phyloP scores from a whole-genome alignment of 2,329 filamentous ascomycete species.

The Colletotrichum brevisporum region DNA sequence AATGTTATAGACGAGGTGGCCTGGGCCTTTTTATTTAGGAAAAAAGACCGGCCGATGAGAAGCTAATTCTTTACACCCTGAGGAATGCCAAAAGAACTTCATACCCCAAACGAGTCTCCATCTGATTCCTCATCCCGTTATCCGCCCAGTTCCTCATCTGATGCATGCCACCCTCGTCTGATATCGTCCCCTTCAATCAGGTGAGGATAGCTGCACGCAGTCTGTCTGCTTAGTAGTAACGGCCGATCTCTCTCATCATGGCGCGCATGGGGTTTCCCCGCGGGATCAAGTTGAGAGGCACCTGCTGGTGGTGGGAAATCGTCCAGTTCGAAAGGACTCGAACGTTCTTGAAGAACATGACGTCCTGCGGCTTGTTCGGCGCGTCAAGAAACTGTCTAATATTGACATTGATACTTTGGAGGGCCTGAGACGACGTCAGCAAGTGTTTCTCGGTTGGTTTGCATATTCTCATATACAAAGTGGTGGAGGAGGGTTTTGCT shows the following conservation, averaged over 20 bases:
- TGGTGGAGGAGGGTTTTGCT: slow-evolving; percentile 14
- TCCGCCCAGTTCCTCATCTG: background rate
- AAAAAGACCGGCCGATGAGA: background rate
- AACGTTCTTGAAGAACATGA: slow-evolving; percentile 52
- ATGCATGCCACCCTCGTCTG: no score
- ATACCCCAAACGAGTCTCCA: background rate
- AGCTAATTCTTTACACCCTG: slow-evolving; percentile 5
- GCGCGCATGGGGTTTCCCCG: slow-evolving; percentile 55
- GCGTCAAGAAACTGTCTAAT: slow-evolving; percentile 63
- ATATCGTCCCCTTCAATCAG: no score
- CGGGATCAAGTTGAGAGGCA: slow-evolving; percentile 60
- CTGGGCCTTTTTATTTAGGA: background rate
- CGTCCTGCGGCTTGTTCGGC: slow-evolving; percentile 43
- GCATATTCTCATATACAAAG: background rate
- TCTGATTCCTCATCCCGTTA: no score
- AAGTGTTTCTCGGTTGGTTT: no score
- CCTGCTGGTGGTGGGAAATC: slow-evolving; percentile 52
- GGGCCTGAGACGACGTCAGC: slow-evolving; percentile 50
- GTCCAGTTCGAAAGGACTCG: slow-evolving; percentile 55
- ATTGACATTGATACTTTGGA: slow-evolving; percentile 61
- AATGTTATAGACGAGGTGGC: slow-evolving; percentile 11
- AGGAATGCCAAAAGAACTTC: slow-evolving; percentile 15
- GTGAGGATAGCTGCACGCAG: no score
- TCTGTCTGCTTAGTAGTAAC: background rate
- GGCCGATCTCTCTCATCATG: slow-evolving; percentile 47